phyloP scores from a whole-genome alignment of 176 grass and related monocot species.

The Oropetium thomaeum region DNA sequence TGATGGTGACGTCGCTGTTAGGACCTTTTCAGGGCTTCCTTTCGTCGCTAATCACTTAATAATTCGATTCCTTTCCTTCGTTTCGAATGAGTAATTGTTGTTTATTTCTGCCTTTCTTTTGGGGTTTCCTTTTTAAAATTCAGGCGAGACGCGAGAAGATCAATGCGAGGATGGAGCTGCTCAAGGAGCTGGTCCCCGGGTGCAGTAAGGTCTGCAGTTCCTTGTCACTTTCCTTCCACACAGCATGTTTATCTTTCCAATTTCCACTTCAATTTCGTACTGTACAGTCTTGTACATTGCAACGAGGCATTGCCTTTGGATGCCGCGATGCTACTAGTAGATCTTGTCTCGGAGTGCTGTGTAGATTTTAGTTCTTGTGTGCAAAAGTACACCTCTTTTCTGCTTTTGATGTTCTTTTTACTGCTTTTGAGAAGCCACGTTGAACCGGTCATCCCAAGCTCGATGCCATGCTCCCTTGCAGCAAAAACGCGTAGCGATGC shows the following conservation, averaged over 20 bases:
- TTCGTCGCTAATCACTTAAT: constrained; percentile 30
- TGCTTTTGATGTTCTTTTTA: constrained; percentile 26
- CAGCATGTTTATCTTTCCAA: not conserved
- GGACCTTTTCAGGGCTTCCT: constrained; percentile 24
- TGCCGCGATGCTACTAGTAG: not conserved
- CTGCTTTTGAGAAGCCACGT: constrained; percentile 24
- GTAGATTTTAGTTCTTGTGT: not conserved
- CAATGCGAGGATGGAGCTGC: constrained; percentile 86
- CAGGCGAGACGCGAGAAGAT: constrained; percentile 88
- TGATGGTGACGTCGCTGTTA: constrained; percentile 10
- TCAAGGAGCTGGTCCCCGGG: constrained; percentile 87
- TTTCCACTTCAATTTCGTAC: not conserved
- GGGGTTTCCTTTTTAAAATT: not conserved
- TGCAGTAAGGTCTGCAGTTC: constrained; percentile 65
- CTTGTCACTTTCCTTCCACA: not conserved
- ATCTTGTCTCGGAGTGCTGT: not conserved
- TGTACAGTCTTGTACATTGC: not conserved
- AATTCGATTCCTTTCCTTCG: constrained; percentile 5
- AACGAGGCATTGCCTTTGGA: not conserved
- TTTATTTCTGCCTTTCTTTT: not conserved
- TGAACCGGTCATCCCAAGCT: not conserved
- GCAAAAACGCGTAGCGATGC: not conserved
- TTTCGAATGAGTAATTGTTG: not conserved
- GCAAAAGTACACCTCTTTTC: not conserved
- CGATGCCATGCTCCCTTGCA: not conserved